These are phyloP conservation scores for Patellifolia procumbens DNA, from an alignment of 179 eudicot species.

Conservation along the genomic window DNA sequence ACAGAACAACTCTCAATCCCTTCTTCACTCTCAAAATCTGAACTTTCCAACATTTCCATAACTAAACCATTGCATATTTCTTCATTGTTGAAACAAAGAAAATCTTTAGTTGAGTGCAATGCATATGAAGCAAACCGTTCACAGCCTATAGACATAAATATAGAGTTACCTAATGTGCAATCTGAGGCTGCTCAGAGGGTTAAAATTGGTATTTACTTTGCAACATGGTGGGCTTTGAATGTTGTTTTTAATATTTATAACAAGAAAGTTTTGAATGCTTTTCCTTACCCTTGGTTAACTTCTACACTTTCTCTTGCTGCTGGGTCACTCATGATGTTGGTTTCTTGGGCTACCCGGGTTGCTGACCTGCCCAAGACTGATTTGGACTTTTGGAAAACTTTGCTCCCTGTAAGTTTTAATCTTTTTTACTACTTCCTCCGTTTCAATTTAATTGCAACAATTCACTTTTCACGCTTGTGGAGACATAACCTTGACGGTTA, in stretches of 20 bases:
- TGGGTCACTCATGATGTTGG: conserved; percentile 49
- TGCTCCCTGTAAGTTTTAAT: conserved; percentile 52
- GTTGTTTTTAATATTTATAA: conserved; percentile 49
- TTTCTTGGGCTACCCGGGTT: conserved; percentile 45
- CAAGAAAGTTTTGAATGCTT: conserved; percentile 52
- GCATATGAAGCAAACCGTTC: conserved; percentile 45
- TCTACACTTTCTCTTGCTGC: conserved; percentile 53
- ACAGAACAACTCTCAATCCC: conserved; percentile 23
- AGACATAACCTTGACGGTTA: too few relatives aligned
- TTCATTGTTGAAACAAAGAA: conserved; percentile 23
- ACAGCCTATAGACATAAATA: conserved; percentile 33
- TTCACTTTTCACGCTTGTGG: too few relatives aligned
- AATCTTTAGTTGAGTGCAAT: conserved; percentile 27
- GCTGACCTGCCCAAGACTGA: conserved; percentile 48
- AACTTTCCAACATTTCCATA: conserved; percentile 28
- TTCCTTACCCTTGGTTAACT: conserved; percentile 51
- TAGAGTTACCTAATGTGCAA: conserved; percentile 35
- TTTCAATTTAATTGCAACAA: too few relatives aligned
- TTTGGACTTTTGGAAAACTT: conserved; percentile 40
- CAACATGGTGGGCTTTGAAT: conserved; percentile 51
- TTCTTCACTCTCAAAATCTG: conserved; percentile 4
- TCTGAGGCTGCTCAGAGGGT: conserved; percentile 36
- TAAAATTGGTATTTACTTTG: conserved; percentile 47
- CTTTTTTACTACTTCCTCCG: too few relatives aligned
- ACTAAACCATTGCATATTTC: conserved; percentile 38